Percentiles rank a stretch among this genome's conserved stretches.
These are phyloP conservation scores for Acacia melanoxylon DNA, from an alignment of 306 rosid genomes.

Conservation along the genomic window DNA sequence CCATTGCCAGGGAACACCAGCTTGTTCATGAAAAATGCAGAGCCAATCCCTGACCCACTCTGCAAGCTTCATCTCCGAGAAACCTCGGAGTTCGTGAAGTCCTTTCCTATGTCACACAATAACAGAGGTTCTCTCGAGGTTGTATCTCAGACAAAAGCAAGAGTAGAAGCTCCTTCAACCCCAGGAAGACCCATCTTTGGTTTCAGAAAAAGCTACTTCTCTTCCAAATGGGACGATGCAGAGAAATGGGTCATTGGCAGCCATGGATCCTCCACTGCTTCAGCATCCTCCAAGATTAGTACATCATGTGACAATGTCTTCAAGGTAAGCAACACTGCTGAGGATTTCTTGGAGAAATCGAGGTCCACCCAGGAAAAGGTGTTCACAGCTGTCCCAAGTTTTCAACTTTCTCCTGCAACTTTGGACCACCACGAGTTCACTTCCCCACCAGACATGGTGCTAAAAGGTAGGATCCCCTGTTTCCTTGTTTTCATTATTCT, in stretches of 20 bases:
- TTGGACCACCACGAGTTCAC: slow-evolving; percentile 48
- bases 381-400: not conserved
- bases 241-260: not conserved
- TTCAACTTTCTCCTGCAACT: slow-evolving; percentile 42
- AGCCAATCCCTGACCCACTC: not conserved
- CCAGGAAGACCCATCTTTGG: not conserved
- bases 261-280: not conserved
- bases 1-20: not conserved
- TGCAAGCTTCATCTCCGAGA: not conserved
- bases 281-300: not conserved
- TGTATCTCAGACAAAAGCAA: not conserved
- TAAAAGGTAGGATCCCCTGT: slow-evolving; percentile 2
- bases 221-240: not conserved
- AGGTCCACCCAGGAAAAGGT: not conserved
- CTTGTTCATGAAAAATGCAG: not conserved
- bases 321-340: not conserved
- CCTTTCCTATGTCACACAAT: not conserved
- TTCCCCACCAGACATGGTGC: not conserved
- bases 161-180: not conserved
- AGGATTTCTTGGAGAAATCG: not conserved
- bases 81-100: slow-evolving; percentile 5
- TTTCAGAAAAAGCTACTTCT: not conserved
- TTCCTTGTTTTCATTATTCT: not conserved
- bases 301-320: not conserved
- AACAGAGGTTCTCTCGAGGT: not conserved